phyloP scores from a whole-genome alignment of 495 filamentous ascomycete genomes.

The Chlorociboria aeruginascens region DNA sequence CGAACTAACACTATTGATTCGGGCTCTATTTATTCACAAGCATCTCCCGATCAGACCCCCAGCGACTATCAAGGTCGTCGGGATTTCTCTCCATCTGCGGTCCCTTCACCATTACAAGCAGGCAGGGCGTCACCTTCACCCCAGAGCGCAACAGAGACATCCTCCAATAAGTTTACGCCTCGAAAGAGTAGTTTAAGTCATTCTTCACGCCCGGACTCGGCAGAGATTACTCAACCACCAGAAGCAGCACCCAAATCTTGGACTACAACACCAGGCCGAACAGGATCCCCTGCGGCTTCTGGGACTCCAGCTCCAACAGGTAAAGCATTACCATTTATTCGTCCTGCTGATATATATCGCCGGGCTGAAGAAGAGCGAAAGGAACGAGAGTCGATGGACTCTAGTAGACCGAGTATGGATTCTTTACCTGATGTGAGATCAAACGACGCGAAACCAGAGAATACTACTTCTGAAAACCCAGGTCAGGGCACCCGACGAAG shows the following conservation, averaged over 20 bases:
- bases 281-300: conserved; percentile 23
- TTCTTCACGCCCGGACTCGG: conserved; percentile 21
- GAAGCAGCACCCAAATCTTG: conserved; percentile 18
- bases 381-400: conserved; percentile 44
- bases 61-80: conserved; percentile 24
- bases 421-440: conserved; percentile 15
- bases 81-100: conserved; percentile 29
- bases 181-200: conserved; percentile 50
- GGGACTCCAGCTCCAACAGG: conserved; percentile 3
- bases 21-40: conserved; percentile 1
- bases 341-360: conserved; percentile 71
- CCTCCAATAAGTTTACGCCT: conserved; percentile 32
- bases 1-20: background rate
- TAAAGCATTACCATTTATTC: conserved; percentile 50
- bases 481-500: conserved; percentile 7
- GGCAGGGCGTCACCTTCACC: conserved; percentile 15
- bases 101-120: conserved; percentile 23
- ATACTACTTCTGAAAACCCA: conserved; percentile 7
- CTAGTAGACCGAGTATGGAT: conserved; percentile 34
- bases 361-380: conserved; percentile 62
- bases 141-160: conserved; percentile 4
- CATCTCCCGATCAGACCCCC: background rate
- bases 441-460: conserved; percentile 9
- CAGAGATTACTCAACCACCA: conserved; percentile 12
- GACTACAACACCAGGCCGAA: conserved; percentile 16